phyloP scores from a whole-genome alignment of 495 filamentous ascomycete species.

The Penicillium herquei region DNA sequence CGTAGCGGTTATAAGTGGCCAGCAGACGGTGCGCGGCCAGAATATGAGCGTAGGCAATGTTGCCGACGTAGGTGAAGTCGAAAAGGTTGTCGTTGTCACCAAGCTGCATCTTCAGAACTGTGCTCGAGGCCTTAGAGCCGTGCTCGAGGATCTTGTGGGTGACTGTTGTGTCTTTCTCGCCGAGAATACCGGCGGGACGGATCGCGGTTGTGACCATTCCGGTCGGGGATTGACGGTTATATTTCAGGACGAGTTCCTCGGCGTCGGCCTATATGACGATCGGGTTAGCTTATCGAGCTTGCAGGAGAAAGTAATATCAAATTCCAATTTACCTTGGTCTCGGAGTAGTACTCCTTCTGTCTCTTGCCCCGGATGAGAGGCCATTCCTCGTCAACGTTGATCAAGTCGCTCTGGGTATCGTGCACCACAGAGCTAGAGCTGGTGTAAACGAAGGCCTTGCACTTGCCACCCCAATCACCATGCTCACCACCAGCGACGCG shows the following conservation, averaged over 20 bases:
- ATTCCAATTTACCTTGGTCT: conserved; percentile 65
- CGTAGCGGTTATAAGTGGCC: conserved; percentile 47
- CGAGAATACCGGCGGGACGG: conserved; percentile 87
- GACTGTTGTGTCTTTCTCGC: conserved; percentile 79
- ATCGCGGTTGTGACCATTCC: conserved; percentile 73
- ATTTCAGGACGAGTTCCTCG: conserved; percentile 77
- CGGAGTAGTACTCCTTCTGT: conserved; percentile 88
- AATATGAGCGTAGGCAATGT: conserved; percentile 48
- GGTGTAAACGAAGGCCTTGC: conserved; percentile 94
- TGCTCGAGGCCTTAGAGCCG: conserved; percentile 43
- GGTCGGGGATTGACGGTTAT: conserved; percentile 69
- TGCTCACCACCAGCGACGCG: conserved; percentile 66
- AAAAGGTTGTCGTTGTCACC: conserved; percentile 81
- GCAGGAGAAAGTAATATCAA: neutral
- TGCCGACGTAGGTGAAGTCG: conserved; percentile 57
- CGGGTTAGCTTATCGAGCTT: neutral
- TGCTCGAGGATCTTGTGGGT: conserved; percentile 55
- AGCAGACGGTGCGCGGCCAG: conserved; percentile 69
- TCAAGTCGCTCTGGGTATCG: conserved; percentile 74
- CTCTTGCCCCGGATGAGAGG: conserved; percentile 67
- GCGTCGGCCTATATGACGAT: conserved; percentile 64
- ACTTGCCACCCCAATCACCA: conserved; percentile 56
- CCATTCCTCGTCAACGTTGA: conserved; percentile 88
- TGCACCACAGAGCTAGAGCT: conserved; percentile 86
- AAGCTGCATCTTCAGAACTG: conserved; percentile 76